A percentile compares a stretch with the other conserved stretches of the same genome.
Evolutionary conservation across 2,329 filamentous ascomycete species (phyloP).

Genomic region (Colletotrichum caudatum): DNA sequence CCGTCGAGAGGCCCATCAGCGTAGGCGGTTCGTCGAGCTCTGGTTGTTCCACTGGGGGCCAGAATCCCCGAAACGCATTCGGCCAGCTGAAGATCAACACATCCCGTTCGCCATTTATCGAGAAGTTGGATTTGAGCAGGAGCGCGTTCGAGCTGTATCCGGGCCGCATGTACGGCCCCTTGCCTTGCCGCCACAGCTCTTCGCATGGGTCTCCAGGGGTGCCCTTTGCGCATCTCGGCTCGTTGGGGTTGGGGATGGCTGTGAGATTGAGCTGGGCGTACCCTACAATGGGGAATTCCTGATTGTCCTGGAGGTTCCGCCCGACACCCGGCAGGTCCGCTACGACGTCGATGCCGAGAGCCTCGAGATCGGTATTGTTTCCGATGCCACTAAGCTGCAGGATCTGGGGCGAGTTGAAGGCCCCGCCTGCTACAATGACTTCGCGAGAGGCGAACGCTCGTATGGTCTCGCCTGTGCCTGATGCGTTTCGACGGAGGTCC

Average conservation of each 20-base stretch:
- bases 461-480: constrained; percentile 40
- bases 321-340: constrained; percentile 72
- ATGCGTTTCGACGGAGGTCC: constrained; percentile 51
- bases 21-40: constrained; percentile 13
- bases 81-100: constrained; percentile 68
- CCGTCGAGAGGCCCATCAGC: constrained; percentile 20
- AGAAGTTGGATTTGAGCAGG: constrained; percentile 27
- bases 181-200: constrained; percentile 49
- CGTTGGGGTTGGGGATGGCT: constrained; percentile 42
- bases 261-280: constrained; percentile 44
- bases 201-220: constrained; percentile 53
- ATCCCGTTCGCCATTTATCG: constrained; percentile 60
- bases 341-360: constrained; percentile 63
- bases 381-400: constrained; percentile 61
- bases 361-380: constrained; percentile 52
- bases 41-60: constrained; percentile 21
- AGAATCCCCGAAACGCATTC: constrained; percentile 56
- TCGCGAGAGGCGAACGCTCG: constrained; percentile 53
- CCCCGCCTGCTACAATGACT: constrained; percentile 62
- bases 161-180: constrained; percentile 47
- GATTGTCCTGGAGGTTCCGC: constrained; percentile 63
- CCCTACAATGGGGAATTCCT: constrained; percentile 52
- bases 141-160: constrained; percentile 22
- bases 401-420: constrained; percentile 60
- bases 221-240: constrained; percentile 48